Percentiles rank a stretch among this genome's conserved stretches.
Conservation (phyloP, 805 yeast genomes). For the Cephaloascus fragrans region DNA sequence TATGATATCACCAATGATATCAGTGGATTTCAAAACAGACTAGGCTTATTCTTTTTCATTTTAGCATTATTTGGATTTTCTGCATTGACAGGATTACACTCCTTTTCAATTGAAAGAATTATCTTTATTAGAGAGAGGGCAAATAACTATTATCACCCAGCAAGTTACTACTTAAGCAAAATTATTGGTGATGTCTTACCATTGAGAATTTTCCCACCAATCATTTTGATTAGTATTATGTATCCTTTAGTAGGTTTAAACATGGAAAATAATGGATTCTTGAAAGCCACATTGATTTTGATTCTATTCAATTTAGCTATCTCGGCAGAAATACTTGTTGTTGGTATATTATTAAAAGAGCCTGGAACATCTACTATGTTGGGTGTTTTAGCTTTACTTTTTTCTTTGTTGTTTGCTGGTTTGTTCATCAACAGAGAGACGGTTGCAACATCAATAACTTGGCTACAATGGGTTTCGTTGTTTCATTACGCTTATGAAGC, state of each 20-base stretch:
- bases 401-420: conserved; percentile 88
- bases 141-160: conserved; percentile 85
- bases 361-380: conserved; percentile 87
- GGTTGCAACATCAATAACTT: conserved; percentile 38
- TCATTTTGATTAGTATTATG: conserved; percentile 65
- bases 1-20: conserved; percentile 80
- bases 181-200: conserved; percentile 90
- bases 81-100: conserved; percentile 81
- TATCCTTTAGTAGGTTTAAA: conserved; percentile 89
- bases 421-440: conserved; percentile 78
- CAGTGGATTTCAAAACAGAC: conserved; percentile 91
- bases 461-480: conserved; percentile 77
- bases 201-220: conserved; percentile 84
- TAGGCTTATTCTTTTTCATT: conserved; percentile 87
- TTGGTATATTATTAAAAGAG: conserved; percentile 82
- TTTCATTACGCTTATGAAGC: conserved; percentile 97
- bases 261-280: conserved; percentile 64
- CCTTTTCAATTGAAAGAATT: conserved; percentile 81
- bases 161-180: conserved; percentile 78
- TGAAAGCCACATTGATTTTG: conserved; percentile 58
- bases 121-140: conserved; percentile 91
- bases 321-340: conserved; percentile 72
- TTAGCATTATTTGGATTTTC: conserved; percentile 91
- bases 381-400: conserved; percentile 75
- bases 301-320: conserved; percentile 82